Percentiles rank a stretch among this genome's conserved stretches.
Evolutionary conservation across 2,329 filamentous ascomycete genomes (phyloP).

Genomic region (Fusarium sp.): DNA sequence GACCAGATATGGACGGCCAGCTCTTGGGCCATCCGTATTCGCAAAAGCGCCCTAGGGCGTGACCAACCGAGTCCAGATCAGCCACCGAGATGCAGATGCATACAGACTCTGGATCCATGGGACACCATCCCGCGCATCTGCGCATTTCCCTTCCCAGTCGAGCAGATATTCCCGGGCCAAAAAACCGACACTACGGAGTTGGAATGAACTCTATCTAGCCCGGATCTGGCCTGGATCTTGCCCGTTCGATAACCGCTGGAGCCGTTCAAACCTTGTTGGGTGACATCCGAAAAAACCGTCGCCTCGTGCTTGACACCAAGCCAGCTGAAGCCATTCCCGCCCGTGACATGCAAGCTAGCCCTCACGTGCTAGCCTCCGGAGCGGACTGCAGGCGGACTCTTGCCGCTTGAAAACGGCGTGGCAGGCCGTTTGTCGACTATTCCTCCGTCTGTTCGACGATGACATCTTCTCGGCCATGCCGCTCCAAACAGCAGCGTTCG

Average conservation of each 20-base stretch:
- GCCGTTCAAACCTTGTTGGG: not conserved
- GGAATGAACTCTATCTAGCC: slow-evolving; percentile 1
- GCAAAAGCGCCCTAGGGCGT: not conserved
- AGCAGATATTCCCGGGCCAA: not conserved
- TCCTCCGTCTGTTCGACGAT: no score
- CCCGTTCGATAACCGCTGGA: not conserved
- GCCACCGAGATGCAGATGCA: not conserved
- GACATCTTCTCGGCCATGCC: no score
- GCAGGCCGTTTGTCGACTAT: no score
- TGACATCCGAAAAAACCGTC: not conserved
- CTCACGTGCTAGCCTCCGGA: slow-evolving; percentile 2
- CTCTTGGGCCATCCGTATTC: not conserved
- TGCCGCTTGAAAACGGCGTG: not conserved
- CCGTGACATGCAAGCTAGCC: slow-evolving; percentile 1
- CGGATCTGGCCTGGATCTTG: not conserved
- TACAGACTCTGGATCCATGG: no score
- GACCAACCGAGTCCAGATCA: not conserved
- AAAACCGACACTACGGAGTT: not conserved
- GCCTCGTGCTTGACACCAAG: not conserved
- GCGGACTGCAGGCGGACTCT: not conserved
- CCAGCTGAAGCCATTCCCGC: slow-evolving; percentile 32
- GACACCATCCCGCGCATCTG: not conserved
- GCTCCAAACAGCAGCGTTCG: no score
- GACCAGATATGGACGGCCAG: not conserved
- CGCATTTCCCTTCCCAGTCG: not conserved